A percentile compares a stretch with the other conserved stretches of the same genome.
Evolutionary conservation across 108 stramenopile genomes (phyloP).

Genomic region (Fragilariopsis cylindrus): DNA sequence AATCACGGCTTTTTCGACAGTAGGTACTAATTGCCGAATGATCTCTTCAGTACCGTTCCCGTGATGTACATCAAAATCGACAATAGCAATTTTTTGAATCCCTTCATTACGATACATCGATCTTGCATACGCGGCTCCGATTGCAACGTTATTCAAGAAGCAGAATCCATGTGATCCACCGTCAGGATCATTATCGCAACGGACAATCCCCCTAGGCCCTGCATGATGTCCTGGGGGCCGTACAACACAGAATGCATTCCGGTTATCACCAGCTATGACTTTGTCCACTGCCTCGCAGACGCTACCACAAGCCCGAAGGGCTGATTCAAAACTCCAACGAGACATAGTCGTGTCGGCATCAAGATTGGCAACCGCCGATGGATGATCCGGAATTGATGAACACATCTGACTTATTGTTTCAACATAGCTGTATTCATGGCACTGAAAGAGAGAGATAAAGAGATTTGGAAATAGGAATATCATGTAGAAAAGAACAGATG

Average conservation of each 20-base stretch:
- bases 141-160: conserved; percentile 98
- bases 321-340: conserved; percentile 89
- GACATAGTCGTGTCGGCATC: conserved; percentile 89
- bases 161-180: conserved; percentile 96
- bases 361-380: conserved; percentile 75
- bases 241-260: conserved; percentile 94
- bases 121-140: conserved; percentile 97
- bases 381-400: conserved; percentile 82
- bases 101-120: conserved; percentile 85
- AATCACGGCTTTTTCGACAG: conserved; percentile 63
- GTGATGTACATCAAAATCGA: conserved; percentile 95
- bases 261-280: conserved; percentile 76
- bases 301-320: conserved; percentile 85
- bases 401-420: conserved; percentile 78
- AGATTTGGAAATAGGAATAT: neutral
- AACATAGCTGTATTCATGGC: conserved; percentile 88
- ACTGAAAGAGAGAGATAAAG: conserved; percentile 8
- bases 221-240: conserved; percentile 99
- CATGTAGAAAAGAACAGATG: neutral
- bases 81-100: conserved; percentile 83
- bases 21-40: conserved; percentile 85
- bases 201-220: conserved; percentile 92
- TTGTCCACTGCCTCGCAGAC: conserved; percentile 89
- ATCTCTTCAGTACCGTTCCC: conserved; percentile 97
- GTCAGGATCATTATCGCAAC: conserved; percentile 85